Evolutionary conservation across 1,284 basidiomycete genomes (phyloP), one percentile per base, ranked within the genome.

Genomic region (Microbotryum lychnidis-dioicae): DNA sequence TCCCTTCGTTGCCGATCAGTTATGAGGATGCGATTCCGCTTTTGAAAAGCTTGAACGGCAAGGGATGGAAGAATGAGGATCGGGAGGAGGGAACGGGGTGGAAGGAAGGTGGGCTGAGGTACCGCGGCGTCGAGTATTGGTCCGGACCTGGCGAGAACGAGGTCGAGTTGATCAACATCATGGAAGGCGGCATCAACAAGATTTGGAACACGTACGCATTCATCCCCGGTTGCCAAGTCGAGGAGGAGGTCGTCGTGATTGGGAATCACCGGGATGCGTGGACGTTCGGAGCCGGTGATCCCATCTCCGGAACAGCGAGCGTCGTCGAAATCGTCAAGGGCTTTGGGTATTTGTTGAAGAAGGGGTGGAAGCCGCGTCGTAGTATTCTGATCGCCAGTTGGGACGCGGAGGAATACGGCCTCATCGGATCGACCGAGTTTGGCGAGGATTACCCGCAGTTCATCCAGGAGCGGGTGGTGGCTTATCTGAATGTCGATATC

Each of bases 381-480:
- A 93, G 89, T 20, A 84, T 94, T 70, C 76, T 94, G n/a, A 80
- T 97, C 56, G 90, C 88, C 5, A 87, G 84, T 66, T 96, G 90
- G 91, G 91, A 94, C 75, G 93, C 84, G 0, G 92, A 97, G 77
- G 93, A 92, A 80, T 81, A 92, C 65, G 85, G 75, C 60, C 59
- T 75, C 27, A 63, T 74, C 6, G 74, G 72, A 33, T 70, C 67
- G 20, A 76, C 76, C 45, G 76, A 78, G 65, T 75, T 76, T 29
- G 76, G 73, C 47, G 77, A 78, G 61, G 77, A 78, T 61, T 77
- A 72, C 64, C 60, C 66, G 65, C 72, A 61, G 58, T 73, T 37
- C 62, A 59, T 75, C 33, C 56, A 70, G 48, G 55, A 71, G 27
- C 65, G 72, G 25, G 74, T 86, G 47, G 89, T 89, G n/a, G 82